Base-by-base conservation (phyloP, 202 grass and related monocot genomes). In the Setaria italica region DNA sequence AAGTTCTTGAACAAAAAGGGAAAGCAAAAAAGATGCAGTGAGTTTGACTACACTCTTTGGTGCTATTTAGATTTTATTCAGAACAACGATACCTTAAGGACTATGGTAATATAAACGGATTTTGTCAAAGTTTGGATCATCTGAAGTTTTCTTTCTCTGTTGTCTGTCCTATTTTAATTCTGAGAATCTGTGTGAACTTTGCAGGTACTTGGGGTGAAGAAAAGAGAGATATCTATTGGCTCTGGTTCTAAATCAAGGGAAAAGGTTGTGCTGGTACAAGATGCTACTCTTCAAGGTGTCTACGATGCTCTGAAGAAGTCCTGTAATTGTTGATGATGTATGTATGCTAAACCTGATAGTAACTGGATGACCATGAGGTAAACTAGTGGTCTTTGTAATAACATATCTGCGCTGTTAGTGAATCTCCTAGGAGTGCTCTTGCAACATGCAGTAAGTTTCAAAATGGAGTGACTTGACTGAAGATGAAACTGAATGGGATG, bases 211-310 rank as follows among this genome's bases (percentile, higher is more conserved):
- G 89, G 92, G 50, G 90, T 95, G 88, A 98, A 95, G 84, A 95
- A 94, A 89, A 92, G 96, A 70, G 91, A 98, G 41, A 75, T 98
- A 13, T 98, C 91, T 0, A 92, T 98, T 42, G 93, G 96, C 45
- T 94, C 90, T 4, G 96, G 93, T 51, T 98, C 90, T 17, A 98
- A 95, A 90, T 98, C 96, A 9, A 95, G 96, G 78, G 96, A 98
- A 59, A 98, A 98, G 66, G 86, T 95, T 32, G 86, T 98, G 13
- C 77, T 98, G 5, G 96, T 98, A 20, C 91, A 90, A 82, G 93
- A 95, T 16, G 73, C 37, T 33, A 94, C 88, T 49, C 91, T 98
- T 41, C 60, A 84, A 66, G 82, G 57, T 64, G 93, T 98, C 54
- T 91, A 91, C 49, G 84, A 98, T 76, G 91, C 95, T 82, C 37